A percentile compares a stretch with the other conserved stretches of the same genome.
Conservation (phyloP, 2,329 filamentous ascomycete genomes). For the Alternaria novae-zelandiae region DNA sequence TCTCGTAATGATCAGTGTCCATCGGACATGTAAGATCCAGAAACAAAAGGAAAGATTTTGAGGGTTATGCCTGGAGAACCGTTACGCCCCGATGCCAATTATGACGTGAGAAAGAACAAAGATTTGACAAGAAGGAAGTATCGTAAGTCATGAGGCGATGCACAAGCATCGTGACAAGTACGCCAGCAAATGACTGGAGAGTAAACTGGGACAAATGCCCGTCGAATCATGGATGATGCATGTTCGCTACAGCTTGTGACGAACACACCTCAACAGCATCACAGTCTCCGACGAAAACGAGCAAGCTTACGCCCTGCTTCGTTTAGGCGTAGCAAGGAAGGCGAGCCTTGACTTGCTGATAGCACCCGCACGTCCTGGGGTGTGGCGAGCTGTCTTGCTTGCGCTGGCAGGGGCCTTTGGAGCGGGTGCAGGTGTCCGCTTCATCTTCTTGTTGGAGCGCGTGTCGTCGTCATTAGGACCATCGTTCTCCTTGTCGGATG, state of each 20-base stretch:
- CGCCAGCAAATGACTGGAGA: conserved; percentile 10
- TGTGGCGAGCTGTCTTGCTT: conserved; percentile 41
- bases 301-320: conserved; percentile 31
- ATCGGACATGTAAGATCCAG: conserved; percentile 13
- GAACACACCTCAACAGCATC: neutral
- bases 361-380: conserved; percentile 35
- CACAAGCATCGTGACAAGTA: conserved; percentile 1
- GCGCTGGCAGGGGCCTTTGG: conserved; percentile 38
- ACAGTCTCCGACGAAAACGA: neutral
- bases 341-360: conserved; percentile 48
- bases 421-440: conserved; percentile 26
- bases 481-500: conserved; percentile 54
- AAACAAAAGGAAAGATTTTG: conserved; percentile 16
- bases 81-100: conserved; percentile 18
- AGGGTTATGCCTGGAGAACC: conserved; percentile 6
- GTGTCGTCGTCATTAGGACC: conserved; percentile 34
- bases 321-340: conserved; percentile 49
- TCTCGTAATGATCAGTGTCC: conserved; percentile 21
- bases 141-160: conserved; percentile 7
- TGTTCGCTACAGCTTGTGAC: neutral
- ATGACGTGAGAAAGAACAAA: conserved; percentile 10
- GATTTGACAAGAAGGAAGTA: conserved; percentile 6
- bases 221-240: neutral
- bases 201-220: neutral
- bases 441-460: conserved; percentile 45